Base-by-base conservation (phyloP, 1,284 basidiomycete species). In the Clitocybe nebularis region DNA sequence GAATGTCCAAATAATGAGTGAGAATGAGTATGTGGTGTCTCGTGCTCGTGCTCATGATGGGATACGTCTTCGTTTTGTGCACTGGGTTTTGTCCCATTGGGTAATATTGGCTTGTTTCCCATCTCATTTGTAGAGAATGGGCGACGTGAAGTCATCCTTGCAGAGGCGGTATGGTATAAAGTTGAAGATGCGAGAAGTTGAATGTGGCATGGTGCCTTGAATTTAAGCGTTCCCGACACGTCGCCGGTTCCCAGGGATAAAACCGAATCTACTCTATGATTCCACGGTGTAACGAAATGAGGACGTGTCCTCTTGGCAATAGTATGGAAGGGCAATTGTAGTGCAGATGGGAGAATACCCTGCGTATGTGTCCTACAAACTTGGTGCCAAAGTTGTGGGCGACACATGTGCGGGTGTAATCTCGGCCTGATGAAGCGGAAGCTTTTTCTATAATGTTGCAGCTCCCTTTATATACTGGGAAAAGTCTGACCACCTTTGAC, bases 1-100 rank as follows among this genome's bases (percentile, higher is more conserved):
- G 75, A 74, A 54, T 86, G 82, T 1, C 72, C 65, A 47, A 83
- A 77, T 48, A 81, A 57, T 22, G 74, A 73, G 49, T 77, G 77
- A 7, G 73, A 75, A 48, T 77, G 77, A 0, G 66, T 57, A 49
- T 67, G 66, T n/a, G 57, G 46, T 16, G 30, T 16, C 17, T 34
- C 38, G 36, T 66, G 60, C 13, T 48, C 46, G 25, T 64, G 59
- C 26, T 63, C 50, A 44, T 61, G 54, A 7, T 55, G 45, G 38
- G 59, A 58, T 20, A 55, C 51, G 29, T 64, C 57, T 17, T 53
- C 41, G 34, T 55, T 47, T 39, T 55, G 23, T 17, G 44, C 36
- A 47, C 49, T 28, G 41, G 28, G n/a, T 21, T 19, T 23, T 11
- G 19, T 22, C 16, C 36, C 32, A 35, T 47, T 36, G 5, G 28